These are phyloP conservation scores for Arthrobotrys entomopaga DNA, from an alignment of 2,329 filamentous ascomycete genomes.

Conservation along the genomic window DNA sequence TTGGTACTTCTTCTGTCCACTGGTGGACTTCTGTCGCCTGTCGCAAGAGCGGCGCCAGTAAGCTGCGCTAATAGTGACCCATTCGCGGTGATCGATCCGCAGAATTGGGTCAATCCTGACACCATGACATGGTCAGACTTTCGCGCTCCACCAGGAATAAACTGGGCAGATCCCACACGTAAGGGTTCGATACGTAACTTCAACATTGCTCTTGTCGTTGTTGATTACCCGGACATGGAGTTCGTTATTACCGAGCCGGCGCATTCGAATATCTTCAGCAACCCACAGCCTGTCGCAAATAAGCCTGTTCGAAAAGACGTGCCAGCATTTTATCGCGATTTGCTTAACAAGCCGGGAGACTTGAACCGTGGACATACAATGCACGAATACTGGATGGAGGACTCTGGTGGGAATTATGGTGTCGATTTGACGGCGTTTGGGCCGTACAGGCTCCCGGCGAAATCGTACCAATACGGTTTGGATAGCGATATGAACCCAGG, in stretches of 20 bases:
- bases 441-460: conserved; percentile 65
- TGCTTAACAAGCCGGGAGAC: conserved; percentile 66
- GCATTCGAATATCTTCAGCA: conserved; percentile 66
- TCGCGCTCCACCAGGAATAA: conserved; percentile 64
- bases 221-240: conserved; percentile 67
- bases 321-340: conserved; percentile 66
- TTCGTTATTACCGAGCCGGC: conserved; percentile 66
- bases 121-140: conserved; percentile 69
- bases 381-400: conserved; percentile 71
- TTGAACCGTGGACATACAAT: conserved; percentile 67
- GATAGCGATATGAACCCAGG: conserved; percentile 66
- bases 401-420: conserved; percentile 67
- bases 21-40: neutral
- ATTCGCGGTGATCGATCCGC: conserved; percentile 66
- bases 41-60: conserved; percentile 8
- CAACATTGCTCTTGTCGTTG: conserved; percentile 68
- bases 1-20: no score
- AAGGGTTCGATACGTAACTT: conserved; percentile 67
- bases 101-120: conserved; percentile 68
- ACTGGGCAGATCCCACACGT: conserved; percentile 65
- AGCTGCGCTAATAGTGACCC: conserved; percentile 60
- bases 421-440: conserved; percentile 68
- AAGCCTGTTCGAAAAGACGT: conserved; percentile 65
- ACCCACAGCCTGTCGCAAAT: conserved; percentile 65
- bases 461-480: conserved; percentile 67